A percentile compares a stretch with the other conserved stretches of the same genome.
Evolutionary conservation across 2,329 filamentous ascomycete species (phyloP).

Genomic region (Trichoderma sp.): DNA sequence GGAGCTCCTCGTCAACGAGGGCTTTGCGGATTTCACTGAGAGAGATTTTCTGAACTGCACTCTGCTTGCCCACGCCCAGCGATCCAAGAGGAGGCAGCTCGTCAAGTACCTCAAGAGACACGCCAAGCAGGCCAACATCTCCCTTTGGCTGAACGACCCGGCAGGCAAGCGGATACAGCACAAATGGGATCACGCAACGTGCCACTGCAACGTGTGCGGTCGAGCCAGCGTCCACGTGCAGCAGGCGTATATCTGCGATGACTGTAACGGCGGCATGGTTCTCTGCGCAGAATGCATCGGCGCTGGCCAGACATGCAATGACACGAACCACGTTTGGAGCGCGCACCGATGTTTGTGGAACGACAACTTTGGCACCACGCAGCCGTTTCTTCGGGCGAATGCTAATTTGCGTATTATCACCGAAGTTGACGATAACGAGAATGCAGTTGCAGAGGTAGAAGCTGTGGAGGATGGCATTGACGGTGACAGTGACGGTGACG

Average conservation of each 20-base stretch:
- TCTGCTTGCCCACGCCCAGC: not conserved
- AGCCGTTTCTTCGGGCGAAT: not conserved
- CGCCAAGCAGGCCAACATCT: not conserved
- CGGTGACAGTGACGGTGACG: not conserved
- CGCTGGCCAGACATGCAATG: slow-evolving; percentile 1
- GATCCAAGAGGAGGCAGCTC: not conserved
- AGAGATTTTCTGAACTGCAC: slow-evolving; percentile 13
- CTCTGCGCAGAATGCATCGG: slow-evolving; percentile 17
- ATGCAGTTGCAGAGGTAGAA: not conserved
- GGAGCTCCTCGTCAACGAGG: not conserved
- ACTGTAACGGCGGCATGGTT: slow-evolving; percentile 8
- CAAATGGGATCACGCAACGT: not conserved
- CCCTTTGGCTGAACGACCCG: not conserved
- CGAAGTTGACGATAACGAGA: not conserved
- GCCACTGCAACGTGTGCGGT: slow-evolving; percentile 16
- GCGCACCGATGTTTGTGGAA: slow-evolving; percentile 6
- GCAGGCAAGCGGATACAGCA: not conserved
- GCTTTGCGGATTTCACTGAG: slow-evolving; percentile 1
- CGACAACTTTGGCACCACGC: not conserved
- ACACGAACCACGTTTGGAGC: slow-evolving; percentile 12
- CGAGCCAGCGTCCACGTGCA: not conserved
- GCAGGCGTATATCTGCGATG: slow-evolving; percentile 10
- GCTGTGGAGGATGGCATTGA: not conserved
- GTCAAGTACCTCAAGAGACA: slow-evolving; percentile 3
- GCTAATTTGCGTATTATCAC: not conserved